Evolutionary conservation across 2,329 filamentous ascomycete species (phyloP), one percentile per base, ranked within the genome.

Genomic region (Knufia petricola): DNA sequence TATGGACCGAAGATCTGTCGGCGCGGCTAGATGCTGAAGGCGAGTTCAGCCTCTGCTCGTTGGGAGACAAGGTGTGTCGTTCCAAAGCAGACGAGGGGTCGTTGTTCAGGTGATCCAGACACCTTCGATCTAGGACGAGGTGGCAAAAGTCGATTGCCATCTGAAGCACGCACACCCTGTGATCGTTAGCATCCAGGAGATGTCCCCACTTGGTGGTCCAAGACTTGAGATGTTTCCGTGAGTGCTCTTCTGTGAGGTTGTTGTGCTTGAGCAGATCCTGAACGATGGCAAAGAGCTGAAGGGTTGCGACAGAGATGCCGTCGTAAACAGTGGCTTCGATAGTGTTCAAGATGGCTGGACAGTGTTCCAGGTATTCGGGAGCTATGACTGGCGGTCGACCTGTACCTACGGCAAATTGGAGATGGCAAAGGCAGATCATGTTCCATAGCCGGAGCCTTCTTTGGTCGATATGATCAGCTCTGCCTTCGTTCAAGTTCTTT

Each of bases 141-240:
- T 47, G 44, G n/a, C 44, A 47, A 32, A 47, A 47, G 23, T 47
- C 44, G 17, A 47, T 47, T 3, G 44, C 44, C 32, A 47, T 30
- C 31, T 47, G 44, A n/a, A 47, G 24, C 19, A 39, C 34, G 23
- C 44, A 47, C 1, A 47, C 44, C 17, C 44, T 37, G 12, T 37
- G 44, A 28, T 47, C 44, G n/a, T 38, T 39, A 13, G 44, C 44
- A 12, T 47, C 44, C 13, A 47, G 44, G 13, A 47, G 34, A 21
- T 47, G 44, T 21, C 44, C 44, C 44, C 44, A 47, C 20, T 47
- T 47, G n/a, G 3, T 47, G 3, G 44, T 47, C 44, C 44, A 47
- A 10, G 44, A 38, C 39, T 47, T 47, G 3, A 47, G 21, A 20
- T 47, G 44, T 30, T 24, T 37, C 9, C 44, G 32, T 12, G 44